phyloP scores from a whole-genome alignment of 495 filamentous ascomycete species.

The Trichoderma reesei region DNA sequence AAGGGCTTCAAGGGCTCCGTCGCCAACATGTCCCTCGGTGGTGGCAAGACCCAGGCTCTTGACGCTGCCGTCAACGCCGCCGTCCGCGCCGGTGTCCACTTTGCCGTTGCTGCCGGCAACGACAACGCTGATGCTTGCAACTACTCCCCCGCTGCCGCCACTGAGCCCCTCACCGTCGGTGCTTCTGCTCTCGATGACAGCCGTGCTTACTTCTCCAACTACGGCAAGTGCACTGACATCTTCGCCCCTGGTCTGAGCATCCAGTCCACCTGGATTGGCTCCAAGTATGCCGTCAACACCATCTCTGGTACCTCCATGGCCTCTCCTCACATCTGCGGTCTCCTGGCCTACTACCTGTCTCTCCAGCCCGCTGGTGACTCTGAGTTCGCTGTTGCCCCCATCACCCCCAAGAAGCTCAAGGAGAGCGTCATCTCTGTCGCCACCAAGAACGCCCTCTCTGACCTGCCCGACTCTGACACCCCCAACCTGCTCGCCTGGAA shows the following conservation, averaged over 20 bases:
- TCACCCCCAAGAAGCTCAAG: conserved; percentile 94
- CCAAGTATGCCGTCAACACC: conserved; percentile 87
- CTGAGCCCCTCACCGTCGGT: conserved; percentile 91
- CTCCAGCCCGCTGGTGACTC: conserved; percentile 85
- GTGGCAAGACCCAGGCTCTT: conserved; percentile 84
- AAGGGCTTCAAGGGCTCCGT: conserved; percentile 98
- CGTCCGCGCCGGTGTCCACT: conserved; percentile 83
- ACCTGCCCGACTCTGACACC: conserved; percentile 70
- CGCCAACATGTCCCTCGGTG: conserved; percentile 98
- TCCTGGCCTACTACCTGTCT: conserved; percentile 94
- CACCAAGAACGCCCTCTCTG: conserved; percentile 67
- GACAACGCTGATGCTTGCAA: conserved; percentile 98
- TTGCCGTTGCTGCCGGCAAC: conserved; percentile 96
- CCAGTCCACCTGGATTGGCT: conserved; percentile 93
- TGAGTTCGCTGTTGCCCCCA: conserved; percentile 74
- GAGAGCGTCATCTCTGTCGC: conserved; percentile 72
- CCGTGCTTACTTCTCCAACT: conserved; percentile 99
- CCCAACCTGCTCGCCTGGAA: conserved; percentile 93
- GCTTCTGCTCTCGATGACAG: conserved; percentile 87
- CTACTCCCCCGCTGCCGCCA: conserved; percentile 95
- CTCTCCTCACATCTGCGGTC: conserved; percentile 91
- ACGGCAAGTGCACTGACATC: conserved; percentile 97
- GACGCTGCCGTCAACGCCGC: conserved; percentile 92
- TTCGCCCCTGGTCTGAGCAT: conserved; percentile 98
- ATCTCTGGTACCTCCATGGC: conserved; percentile 99